Base-by-base conservation (phyloP, 192 early-diverging fungal genomes). In the Rhizoclosmatium sp. region DNA sequence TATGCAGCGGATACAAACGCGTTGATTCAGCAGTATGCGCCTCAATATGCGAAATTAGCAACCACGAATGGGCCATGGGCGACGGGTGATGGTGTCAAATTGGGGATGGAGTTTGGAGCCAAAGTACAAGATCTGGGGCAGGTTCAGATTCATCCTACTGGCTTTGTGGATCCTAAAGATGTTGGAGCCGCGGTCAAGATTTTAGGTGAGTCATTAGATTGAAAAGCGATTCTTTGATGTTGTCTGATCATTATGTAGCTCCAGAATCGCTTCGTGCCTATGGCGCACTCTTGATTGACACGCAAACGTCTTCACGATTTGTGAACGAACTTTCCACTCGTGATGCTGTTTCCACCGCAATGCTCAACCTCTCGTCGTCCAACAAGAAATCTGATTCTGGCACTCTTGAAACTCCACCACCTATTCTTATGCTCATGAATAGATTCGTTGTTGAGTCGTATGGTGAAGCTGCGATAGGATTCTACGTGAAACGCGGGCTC, bases 141-240 rank as follows among this genome's bases (percentile, higher is more conserved):
- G 81, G 93, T 95, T 60, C 95, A 96, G 82, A 91, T 96, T 49
- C 93, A 96, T 71, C 95, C 95, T n/a, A 96, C 95, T 40, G 95
- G 94, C 65, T 89, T 96, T 76, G 94, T 96, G 21, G 92, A 93
- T 70, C 90, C 92, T 44, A 86, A 85, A 19, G 92, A 95, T 47
- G 90, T 91, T 3, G 85, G 87, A 70, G 89, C 89, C 73, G 89
- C 88, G 69, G 92, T 93, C 76, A 95, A 95, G 87, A 93, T 96
- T 80, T 84, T 96, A 80, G 77, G 77, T 78, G 59, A 23, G 69
- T 67, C 44, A 59, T 69, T 39, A 19, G 23, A 21, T 74, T 74
- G 10, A 74, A 56, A 58, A 9, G n/a, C 61, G 12, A 10, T 16
- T 41, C 40, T 69, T 56, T 9, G 54, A 14, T 31, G 31, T 64